These are phyloP conservation scores for Trametopsis cervina DNA, from an alignment of 768 basidiomycete genomes.

Conservation along the genomic window DNA sequence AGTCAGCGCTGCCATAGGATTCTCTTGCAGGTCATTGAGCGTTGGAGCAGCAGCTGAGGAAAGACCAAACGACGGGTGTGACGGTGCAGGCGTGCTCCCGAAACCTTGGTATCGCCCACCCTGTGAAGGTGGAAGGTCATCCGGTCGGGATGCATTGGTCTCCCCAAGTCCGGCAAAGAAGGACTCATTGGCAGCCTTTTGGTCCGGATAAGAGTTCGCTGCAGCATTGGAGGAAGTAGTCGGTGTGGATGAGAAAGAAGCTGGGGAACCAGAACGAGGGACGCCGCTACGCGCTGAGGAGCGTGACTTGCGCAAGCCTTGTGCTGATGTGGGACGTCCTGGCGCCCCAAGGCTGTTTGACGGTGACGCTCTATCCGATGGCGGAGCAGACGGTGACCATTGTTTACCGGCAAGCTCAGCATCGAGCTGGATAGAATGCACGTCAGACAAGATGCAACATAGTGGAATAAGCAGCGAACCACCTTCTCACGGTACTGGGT, in stretches of 20 bases:
- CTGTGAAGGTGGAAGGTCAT: slow-evolving; percentile 83
- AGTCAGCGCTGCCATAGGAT: slow-evolving; percentile 76
- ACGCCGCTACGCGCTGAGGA: slow-evolving; percentile 52
- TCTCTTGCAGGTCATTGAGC: slow-evolving; percentile 75
- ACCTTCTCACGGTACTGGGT: slow-evolving; percentile 94
- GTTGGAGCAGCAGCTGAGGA: slow-evolving; percentile 80
- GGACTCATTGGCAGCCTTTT: slow-evolving; percentile 76
- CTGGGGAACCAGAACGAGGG: slow-evolving; percentile 45
- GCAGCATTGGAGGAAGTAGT: slow-evolving; percentile 35
- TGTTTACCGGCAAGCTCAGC: slow-evolving; percentile 63
- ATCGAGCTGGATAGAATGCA: slow-evolving; percentile 54
- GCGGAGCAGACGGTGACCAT: slow-evolving; percentile 75
- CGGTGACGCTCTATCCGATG: slow-evolving; percentile 35
- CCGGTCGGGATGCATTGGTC: slow-evolving; percentile 71
- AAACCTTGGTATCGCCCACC: slow-evolving; percentile 94
- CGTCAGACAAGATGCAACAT: too few relatives aligned
- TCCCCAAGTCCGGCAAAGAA: slow-evolving; percentile 83
- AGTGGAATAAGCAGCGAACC: too few relatives aligned
- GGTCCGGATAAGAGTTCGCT: slow-evolving; percentile 29
- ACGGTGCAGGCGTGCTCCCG: slow-evolving; percentile 72
- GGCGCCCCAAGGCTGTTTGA: slow-evolving; percentile 35
- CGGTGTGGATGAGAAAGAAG: slow-evolving; percentile 38
- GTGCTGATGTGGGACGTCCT: slow-evolving; percentile 62
- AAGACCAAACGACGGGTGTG: slow-evolving; percentile 62
- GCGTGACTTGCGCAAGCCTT: slow-evolving; percentile 85